These are phyloP conservation scores for Pilasporangium apinafurcum DNA, from an alignment of 352 stramenopile species.

Conservation along the genomic window DNA sequence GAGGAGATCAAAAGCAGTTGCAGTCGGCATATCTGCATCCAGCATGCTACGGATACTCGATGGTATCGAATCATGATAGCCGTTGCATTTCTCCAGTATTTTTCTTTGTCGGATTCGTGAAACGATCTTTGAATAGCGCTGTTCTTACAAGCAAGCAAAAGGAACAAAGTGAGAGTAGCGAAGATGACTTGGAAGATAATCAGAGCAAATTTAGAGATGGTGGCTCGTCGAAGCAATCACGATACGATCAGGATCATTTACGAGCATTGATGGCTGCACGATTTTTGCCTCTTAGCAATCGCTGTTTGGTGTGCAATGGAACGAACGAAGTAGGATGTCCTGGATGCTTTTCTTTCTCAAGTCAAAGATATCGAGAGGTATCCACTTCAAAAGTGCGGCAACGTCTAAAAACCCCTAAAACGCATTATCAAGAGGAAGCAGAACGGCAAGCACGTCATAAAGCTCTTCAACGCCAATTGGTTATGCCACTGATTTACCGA, in stretches of 20 bases:
- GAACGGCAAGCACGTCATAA: slow-evolving; percentile 31
- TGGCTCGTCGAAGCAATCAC: neutral
- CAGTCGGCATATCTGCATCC: slow-evolving; percentile 40
- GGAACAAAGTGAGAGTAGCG: slow-evolving; percentile 30
- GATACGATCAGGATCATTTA: slow-evolving; percentile 22
- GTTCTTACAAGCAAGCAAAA: no score
- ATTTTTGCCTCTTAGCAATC: slow-evolving; percentile 4
- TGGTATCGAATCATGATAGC: slow-evolving; percentile 34
- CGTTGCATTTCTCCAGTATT: slow-evolving; percentile 56
- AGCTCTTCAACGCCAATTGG: slow-evolving; percentile 40
- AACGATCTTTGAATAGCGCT: slow-evolving; percentile 48
- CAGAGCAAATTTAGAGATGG: slow-evolving; percentile 16
- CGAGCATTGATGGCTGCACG: slow-evolving; percentile 22
- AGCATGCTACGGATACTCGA: slow-evolving; percentile 44
- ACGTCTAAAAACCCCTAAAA: slow-evolving; percentile 50
- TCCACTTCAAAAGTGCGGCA: slow-evolving; percentile 28
- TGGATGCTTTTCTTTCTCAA: slow-evolving; percentile 59
- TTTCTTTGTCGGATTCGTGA: slow-evolving; percentile 48
- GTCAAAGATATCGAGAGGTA: slow-evolving; percentile 21
- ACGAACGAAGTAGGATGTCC: slow-evolving; percentile 37
- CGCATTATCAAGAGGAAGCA: slow-evolving; percentile 33
- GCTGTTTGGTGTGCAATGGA: slow-evolving; percentile 32
- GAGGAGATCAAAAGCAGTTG: neutral
- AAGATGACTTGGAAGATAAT: slow-evolving; percentile 10
- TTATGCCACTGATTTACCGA: slow-evolving; percentile 21